Evolutionary conservation across 2,329 filamentous ascomycete species (phyloP).

Genomic region (Beauveria asiatica): DNA sequence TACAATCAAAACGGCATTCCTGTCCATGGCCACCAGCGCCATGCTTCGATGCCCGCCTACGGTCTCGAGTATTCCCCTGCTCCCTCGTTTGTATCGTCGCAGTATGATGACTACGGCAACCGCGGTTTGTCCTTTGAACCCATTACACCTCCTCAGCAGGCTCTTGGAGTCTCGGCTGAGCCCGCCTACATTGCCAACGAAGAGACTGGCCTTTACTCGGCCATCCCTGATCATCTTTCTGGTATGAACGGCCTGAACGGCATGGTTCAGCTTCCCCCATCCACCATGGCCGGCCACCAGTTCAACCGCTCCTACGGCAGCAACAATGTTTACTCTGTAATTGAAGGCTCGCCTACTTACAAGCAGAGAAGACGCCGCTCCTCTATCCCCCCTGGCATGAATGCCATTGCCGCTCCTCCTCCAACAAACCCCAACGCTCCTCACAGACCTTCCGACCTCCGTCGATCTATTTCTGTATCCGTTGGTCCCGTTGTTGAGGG

Average conservation of each 20-base stretch:
- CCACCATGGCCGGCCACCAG: conserved; percentile 71
- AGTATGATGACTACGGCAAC: conserved; percentile 96
- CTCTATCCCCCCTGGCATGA: conserved; percentile 75
- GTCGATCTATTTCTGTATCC: conserved; percentile 82
- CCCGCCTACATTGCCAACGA: conserved; percentile 97
- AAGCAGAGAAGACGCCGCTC: conserved; percentile 93
- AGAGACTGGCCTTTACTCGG: conserved; percentile 91
- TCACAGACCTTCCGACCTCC: conserved; percentile 81
- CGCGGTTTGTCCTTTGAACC: conserved; percentile 94
- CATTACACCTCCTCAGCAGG: conserved; percentile 89
- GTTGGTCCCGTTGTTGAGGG: conserved; percentile 74
- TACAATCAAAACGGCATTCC: conserved; percentile 91
- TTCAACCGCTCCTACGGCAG: conserved; percentile 65
- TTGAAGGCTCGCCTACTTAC: conserved; percentile 96
- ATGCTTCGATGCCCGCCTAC: conserved; percentile 97
- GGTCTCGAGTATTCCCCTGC: conserved; percentile 93
- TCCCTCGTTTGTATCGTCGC: conserved; percentile 96
- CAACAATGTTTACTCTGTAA: conserved; percentile 86
- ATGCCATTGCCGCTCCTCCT: conserved; percentile 56
- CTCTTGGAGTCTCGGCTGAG: conserved; percentile 71
- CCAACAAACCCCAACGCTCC: conserved; percentile 50
- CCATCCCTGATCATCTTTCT: conserved; percentile 76
- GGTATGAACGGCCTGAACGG: conserved; percentile 70
- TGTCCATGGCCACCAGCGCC: conserved; percentile 78
- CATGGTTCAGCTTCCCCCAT: conserved; percentile 83